These are phyloP conservation scores for Stellera chamaejasme DNA, from an alignment of 345 rosid species.

Conservation along the genomic window DNA sequence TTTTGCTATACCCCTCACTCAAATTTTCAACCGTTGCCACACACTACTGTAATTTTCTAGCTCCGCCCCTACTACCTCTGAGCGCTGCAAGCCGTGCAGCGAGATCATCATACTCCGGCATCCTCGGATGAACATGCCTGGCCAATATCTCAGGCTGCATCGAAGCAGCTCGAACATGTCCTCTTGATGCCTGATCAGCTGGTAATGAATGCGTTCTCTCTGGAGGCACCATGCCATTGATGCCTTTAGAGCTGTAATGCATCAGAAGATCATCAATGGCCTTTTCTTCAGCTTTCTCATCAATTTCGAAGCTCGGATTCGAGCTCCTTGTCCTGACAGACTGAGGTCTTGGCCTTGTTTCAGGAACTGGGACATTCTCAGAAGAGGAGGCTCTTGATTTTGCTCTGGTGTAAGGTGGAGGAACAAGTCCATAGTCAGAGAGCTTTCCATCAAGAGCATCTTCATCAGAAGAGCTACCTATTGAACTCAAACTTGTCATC, in stretches of 20 bases:
- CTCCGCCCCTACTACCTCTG: constrained; percentile 1
- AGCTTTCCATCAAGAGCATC: constrained; percentile 29
- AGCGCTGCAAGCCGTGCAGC: constrained; percentile 41
- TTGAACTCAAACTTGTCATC: constrained; percentile 34
- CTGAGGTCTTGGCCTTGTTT: constrained; percentile 47
- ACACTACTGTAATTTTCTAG: too few species aligned
- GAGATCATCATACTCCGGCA: constrained; percentile 52
- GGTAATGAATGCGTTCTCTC: constrained; percentile 15
- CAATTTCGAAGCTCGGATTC: constrained; percentile 23
- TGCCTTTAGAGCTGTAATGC: constrained; percentile 25
- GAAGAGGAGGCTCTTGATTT: constrained; percentile 11
- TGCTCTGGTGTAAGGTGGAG: constrained; percentile 45
- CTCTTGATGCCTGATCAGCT: constrained; percentile 6
- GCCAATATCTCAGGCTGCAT: constrained; percentile 18
- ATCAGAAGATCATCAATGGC: constrained; percentile 28
- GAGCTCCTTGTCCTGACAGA: constrained; percentile 47
- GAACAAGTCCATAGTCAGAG: constrained; percentile 26
- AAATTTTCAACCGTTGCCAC: too few species aligned
- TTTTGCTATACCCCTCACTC: too few species aligned
- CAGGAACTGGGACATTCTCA: constrained; percentile 17
- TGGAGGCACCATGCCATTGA: constrained; percentile 3
- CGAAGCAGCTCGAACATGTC: constrained; percentile 28
- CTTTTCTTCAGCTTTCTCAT: constrained; percentile 24
- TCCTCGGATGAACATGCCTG: constrained; percentile 41
- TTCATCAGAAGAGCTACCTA: constrained; percentile 37